Base-by-base conservation (phyloP, 176 grass and related monocot species). In the Oryza glumipatula region DNA sequence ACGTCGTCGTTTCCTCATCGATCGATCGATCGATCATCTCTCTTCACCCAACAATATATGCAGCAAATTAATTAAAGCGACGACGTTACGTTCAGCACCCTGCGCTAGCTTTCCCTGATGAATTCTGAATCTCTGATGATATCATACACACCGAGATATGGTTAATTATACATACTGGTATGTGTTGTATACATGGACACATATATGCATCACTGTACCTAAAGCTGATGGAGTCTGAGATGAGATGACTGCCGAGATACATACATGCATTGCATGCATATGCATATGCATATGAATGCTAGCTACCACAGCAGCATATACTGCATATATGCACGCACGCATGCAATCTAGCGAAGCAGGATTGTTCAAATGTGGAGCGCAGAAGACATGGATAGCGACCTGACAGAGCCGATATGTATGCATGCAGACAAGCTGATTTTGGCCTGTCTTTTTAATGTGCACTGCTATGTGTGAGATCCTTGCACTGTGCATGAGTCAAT, bases 401-500 rank as follows among this genome's bases (percentile, higher is more conserved):
- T 61, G 77, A 63, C 81, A 68, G 13, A 21, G 76, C 9, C 49
- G 70, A 69, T 80, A 13, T 64, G 43, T 46, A 67, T 23, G 38
- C 70, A 72, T 17, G 48, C 70, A 67, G 78, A 14, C 77, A 65
- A 38, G 83, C 63, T 72, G 44, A 72, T 77, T 70, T 78, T 71
- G 52, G 70, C 71, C 49, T 17, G 67, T 19, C 58, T 69, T 33
- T 81, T 86, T 73, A 83, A 78, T 70, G 88, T 83, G 79, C 83
- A 17, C 68, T 47, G 58, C 71, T 64, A 21, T 46, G 52, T 41
- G n/a, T 17, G 43, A 46, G 67, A 86, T 90, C 73, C 54, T 35
- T 36, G 36, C 60, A 80, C 80, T 90, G 84, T 87, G 74, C 39
- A 49, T 83, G 69, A 90, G 69, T 80, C 88, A 79, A 90, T 83